phyloP scores from a whole-genome alignment of 345 rosid species.

The Bretschneidera sinensis region DNA sequence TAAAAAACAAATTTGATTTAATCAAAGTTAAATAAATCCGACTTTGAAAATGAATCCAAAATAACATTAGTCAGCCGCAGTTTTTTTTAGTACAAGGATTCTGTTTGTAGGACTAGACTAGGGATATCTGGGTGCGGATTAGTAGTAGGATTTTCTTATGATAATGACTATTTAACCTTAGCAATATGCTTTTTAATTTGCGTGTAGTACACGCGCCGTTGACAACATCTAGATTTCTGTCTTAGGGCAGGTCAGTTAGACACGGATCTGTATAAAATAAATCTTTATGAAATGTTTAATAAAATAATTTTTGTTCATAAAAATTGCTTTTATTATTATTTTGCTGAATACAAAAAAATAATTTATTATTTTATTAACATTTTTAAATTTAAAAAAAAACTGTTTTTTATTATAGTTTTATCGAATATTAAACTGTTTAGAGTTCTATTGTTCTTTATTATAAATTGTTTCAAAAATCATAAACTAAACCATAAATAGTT shows the following conservation, averaged over 20 bases:
- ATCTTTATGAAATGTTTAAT: too few relatives aligned
- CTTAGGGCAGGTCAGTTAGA: background rate
- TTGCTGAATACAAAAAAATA: background rate
- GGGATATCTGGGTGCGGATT: too few relatives aligned
- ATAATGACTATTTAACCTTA: background rate
- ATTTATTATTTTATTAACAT: background rate
- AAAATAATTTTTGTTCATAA: too few relatives aligned
- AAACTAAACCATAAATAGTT: too few relatives aligned
- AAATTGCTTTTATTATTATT: background rate
- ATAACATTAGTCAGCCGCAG: background rate
- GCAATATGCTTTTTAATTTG: background rate
- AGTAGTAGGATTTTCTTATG: too few relatives aligned
- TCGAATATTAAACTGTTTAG: too few relatives aligned
- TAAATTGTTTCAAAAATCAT: too few relatives aligned
- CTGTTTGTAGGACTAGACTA: background rate
- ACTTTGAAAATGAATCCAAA: too few relatives aligned
- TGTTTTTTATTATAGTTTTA: too few relatives aligned
- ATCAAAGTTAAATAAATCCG: too few relatives aligned
- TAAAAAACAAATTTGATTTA: too few relatives aligned
- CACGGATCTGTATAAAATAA: background rate
- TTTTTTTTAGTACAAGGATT: background rate
- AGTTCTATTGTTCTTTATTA: too few relatives aligned
- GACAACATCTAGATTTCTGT: conserved; percentile 3
- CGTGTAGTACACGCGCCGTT: conserved; percentile 14
- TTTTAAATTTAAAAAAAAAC: background rate